Evolutionary conservation across 2,329 filamentous ascomycete species (phyloP), one percentile per base, ranked within the genome.

Genomic region (Calonectria pseudoturangicola): DNA sequence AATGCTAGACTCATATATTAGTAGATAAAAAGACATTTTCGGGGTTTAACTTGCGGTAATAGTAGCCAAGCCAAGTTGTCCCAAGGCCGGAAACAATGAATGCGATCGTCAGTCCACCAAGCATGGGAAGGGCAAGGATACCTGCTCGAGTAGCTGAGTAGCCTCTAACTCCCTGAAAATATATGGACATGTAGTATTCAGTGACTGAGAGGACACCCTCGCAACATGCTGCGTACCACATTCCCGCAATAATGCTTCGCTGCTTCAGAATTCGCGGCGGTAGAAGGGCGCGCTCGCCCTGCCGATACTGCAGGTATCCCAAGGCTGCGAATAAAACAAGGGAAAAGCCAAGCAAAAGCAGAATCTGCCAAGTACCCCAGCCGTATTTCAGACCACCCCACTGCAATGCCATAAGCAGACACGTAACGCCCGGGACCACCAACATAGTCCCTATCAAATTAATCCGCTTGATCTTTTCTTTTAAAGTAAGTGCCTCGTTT

Each of bases 171-270:
- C 76, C 78, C 13, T 79, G 78, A 4, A 79, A 79, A 64, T 79
- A 79, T 3, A 79, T 79, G 10, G 74, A 73, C 75, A 79, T 79
- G 66, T 79, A 79, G 4, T 77, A 79, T 30, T 79, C 77, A 0
- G 78, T 78, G 2, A 79, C 78, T 0, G 75, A 60, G 4, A 79
- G 70, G 0, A 79, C 62, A 0, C 77, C 77, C 16, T 79, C 77
- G 1, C 69, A 72, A 45, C 78, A 79, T 0, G 77, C 76, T 9
- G 73, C 69, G 7, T 66, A 79, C 78, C 76, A 79, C 71, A 75
- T 79, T 0, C 78, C 78, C 0, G 76, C 78, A 0, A 79, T 62
- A 1, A 80, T 79, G 7, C 77, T 79, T 7, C 78, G 72, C 43
- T 79, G 77, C 43, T 77, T 79, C 33, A 76, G 18, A 4, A 79